These are phyloP conservation scores for Sordariomycetes sp. DNA, from an alignment of 2,329 filamentous ascomycete genomes.

Conservation along the genomic window DNA sequence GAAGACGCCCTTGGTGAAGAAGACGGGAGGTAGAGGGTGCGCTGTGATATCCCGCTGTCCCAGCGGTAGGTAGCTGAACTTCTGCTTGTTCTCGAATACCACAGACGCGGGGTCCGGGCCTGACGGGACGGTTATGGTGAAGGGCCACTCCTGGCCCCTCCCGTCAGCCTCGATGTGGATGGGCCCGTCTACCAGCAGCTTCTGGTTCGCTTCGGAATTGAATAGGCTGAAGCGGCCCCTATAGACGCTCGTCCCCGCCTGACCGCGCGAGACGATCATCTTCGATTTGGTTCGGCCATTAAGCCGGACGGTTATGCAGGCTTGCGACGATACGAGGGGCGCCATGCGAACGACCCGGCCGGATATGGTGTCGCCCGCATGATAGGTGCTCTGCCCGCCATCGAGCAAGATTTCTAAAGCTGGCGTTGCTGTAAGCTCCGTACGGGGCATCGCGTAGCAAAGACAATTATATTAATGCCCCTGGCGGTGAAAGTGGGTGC, in stretches of 20 bases:
- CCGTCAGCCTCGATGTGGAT: constrained; percentile 10
- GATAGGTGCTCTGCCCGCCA: not conserved
- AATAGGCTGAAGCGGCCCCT: constrained; percentile 14
- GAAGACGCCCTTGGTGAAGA: not conserved
- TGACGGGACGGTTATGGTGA: constrained; percentile 14
- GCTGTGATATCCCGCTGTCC: constrained; percentile 1
- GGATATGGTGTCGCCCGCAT: constrained; percentile 13
- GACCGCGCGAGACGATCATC: constrained; percentile 7
- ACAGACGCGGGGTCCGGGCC: not conserved
- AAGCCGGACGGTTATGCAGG: constrained; percentile 11
- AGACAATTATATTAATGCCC: not conserved
- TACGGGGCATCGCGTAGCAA: not conserved
- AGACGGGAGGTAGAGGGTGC: constrained; percentile 8
- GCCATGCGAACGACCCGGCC: constrained; percentile 12
- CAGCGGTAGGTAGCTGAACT: constrained; percentile 9
- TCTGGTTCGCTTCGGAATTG: constrained; percentile 5
- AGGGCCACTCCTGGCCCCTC: constrained; percentile 12
- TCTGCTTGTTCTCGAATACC: not conserved
- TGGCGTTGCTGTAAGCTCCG: not conserved
- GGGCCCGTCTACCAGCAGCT: constrained; percentile 11
- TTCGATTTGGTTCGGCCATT: constrained; percentile 14
- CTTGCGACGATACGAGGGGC: constrained; percentile 10
- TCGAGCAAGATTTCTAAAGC: not conserved
- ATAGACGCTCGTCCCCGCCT: constrained; percentile 7
- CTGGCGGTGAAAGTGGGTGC: not conserved